Base-by-base conservation (phyloP, 2,329 filamentous ascomycete species). In the Cyclaneusma minus region DNA sequence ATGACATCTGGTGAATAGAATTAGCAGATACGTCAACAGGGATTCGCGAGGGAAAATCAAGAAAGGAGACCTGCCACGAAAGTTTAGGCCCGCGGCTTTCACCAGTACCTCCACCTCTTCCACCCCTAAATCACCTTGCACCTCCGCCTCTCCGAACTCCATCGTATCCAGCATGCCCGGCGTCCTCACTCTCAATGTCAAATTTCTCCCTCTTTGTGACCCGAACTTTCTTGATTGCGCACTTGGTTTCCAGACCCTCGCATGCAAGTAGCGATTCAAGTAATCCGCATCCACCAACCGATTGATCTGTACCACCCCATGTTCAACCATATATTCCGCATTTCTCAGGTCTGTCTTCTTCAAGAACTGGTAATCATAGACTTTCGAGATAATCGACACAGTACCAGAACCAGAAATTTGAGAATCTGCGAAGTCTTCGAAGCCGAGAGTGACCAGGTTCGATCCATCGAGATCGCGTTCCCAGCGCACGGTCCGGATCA, bases 401-500 rank as follows among this genome's bases (percentile, higher is more conserved):
- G n/a, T n/a, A n/a, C n/a, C n/a, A n/a, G n/a, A n/a, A n/a, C n/a
- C n/a, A n/a, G n/a, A n/a, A n/a, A n/a, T 6, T 23, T 22, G 29
- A 38, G 36, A 6, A 42, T 31, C 10, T 31, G 28, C 6, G 30
- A 20, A 7, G 37, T 36, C 15, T 22, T 14, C 10, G 23, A 45
- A 34, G 11, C 37, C 38, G n/a, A 45, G 21, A 3, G 35, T 36
- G 13, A 45, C 19, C n/a, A 47, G 34, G 18, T 40, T 40, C 2
- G 35, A 35, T n/a, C 29, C 36, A 18, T 49, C 45, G 8, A 48
- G 29, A 25, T 48, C 48, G 15, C 46, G 37, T 34, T 51, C 48
- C 34, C 43, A 46, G 8, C 47, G 44, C 13, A 50, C 35, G 3
- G 43, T 42, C 8, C 50, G 39, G 16, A 49, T 36, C 10, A 54